Conservation (phyloP, 169 alveolate species). For the Theileria equi region DNA sequence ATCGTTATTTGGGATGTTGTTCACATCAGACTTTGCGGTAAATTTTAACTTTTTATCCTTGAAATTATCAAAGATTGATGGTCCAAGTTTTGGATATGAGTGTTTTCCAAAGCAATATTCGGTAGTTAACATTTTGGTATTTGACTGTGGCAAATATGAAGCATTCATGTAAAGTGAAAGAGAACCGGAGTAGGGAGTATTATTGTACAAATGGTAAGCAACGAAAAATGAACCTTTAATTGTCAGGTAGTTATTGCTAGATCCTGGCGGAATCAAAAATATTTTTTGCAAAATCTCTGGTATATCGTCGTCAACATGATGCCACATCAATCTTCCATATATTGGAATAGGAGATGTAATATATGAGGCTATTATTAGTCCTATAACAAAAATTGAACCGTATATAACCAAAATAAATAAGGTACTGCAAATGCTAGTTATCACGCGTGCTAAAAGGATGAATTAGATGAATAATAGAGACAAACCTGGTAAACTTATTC, state of each 20-base stretch:
- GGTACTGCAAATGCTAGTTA: slow-evolving; percentile 9
- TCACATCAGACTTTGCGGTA: background rate
- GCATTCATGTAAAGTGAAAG: slow-evolving; percentile 17
- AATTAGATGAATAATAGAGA: background rate
- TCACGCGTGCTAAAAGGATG: slow-evolving; percentile 30
- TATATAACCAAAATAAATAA: slow-evolving; percentile 18
- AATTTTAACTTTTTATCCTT: background rate
- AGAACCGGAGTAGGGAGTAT: slow-evolving; percentile 50
- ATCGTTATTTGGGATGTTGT: no score
- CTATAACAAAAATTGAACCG: slow-evolving; percentile 20
- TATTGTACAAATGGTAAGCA: slow-evolving; percentile 33
- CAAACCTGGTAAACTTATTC: slow-evolving; percentile 49
- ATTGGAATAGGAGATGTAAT: slow-evolving; percentile 40
- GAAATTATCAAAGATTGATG: background rate
- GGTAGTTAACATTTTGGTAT: background rate
- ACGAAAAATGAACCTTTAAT: slow-evolving; percentile 31
- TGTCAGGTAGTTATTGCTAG: background rate
- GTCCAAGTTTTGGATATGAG: background rate
- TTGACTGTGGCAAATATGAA: slow-evolving; percentile 30
- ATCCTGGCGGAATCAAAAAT: slow-evolving; percentile 1
- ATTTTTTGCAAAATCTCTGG: slow-evolving; percentile 16
- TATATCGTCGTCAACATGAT: background rate
- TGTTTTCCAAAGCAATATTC: slow-evolving; percentile 17
- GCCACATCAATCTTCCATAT: slow-evolving; percentile 23
- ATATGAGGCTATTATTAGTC: slow-evolving; percentile 29